Evolutionary conservation across 1,284 basidiomycete genomes (phyloP).

Genomic region (Melanopsichium pennsylvanicum): DNA sequence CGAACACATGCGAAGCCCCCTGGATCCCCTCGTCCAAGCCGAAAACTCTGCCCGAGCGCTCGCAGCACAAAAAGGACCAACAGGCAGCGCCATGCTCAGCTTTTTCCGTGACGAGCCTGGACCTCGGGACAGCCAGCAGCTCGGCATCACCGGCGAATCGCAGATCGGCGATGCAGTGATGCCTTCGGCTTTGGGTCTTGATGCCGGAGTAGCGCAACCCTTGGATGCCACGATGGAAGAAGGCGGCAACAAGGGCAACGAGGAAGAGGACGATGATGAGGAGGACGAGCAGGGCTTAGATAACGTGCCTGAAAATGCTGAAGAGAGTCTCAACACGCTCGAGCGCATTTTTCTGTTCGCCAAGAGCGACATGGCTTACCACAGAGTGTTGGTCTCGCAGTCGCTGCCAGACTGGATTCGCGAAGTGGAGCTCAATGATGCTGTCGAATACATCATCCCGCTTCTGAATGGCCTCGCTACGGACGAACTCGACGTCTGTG

Average conservation of each 20-base stretch:
- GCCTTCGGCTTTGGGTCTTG: conserved; percentile 43
- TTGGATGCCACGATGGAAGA: conserved; percentile 29
- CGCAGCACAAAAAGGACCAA: conserved; percentile 35
- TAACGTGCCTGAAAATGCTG: conserved; percentile 19
- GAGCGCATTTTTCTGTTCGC: conserved; percentile 95
- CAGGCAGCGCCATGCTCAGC: conserved; percentile 40
- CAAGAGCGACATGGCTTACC: conserved; percentile 82
- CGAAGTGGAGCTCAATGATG: conserved; percentile 77
- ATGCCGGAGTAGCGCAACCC: conserved; percentile 21
- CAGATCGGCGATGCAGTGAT: conserved; percentile 32
- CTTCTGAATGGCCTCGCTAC: conserved; percentile 84
- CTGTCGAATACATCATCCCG: conserved; percentile 91
- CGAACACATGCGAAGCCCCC: conserved; percentile 15
- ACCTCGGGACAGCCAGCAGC: conserved; percentile 14
- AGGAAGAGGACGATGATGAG: conserved; percentile 16
- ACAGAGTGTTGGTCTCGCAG: conserved; percentile 77
- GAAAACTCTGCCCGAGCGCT: conserved; percentile 31
- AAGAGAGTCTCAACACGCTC: conserved; percentile 72
- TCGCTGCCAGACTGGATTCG: conserved; percentile 64
- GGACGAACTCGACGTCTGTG: conserved; percentile 91
- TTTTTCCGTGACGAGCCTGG: conserved; percentile 43
- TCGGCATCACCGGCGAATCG: conserved; percentile 13
- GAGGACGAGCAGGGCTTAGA: conserved; percentile 21
- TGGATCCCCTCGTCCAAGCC: conserved; percentile 37
- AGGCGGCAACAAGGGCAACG: not conserved